Conservation (phyloP, 2,329 filamentous ascomycete species). For the Purpureocillium takamizusanense region DNA sequence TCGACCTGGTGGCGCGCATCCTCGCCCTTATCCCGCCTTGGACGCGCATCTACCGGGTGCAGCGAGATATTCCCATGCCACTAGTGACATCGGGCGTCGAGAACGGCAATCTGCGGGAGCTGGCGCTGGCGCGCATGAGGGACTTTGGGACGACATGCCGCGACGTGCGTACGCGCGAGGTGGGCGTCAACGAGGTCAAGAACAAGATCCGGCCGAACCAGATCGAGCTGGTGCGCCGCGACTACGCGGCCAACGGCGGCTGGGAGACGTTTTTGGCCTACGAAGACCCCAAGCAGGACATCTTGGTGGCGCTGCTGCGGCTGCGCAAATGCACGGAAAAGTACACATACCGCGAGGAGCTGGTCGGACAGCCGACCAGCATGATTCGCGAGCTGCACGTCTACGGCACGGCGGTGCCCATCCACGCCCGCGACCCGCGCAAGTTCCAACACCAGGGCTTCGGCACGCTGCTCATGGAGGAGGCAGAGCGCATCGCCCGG, state of each 20-base stretch:
- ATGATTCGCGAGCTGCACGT: conserved; percentile 93
- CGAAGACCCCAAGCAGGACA: conserved; percentile 97
- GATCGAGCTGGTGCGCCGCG: conserved; percentile 85
- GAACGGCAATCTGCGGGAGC: conserved; percentile 89
- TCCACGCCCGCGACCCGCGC: conserved; percentile 86
- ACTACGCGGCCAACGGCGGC: conserved; percentile 90
- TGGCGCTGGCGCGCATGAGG: conserved; percentile 95
- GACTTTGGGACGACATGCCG: conserved; percentile 96
- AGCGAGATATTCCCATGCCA: conserved; percentile 99
- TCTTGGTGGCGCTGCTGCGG: conserved; percentile 82
- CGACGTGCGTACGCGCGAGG: conserved; percentile 91
- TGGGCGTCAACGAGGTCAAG: conserved; percentile 98
- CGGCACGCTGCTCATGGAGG: conserved; percentile 93
- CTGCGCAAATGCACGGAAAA: conserved; percentile 84
- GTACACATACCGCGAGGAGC: conserved; percentile 85
- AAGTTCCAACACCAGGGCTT: conserved; percentile 99
- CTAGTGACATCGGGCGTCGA: conserved; percentile 97
- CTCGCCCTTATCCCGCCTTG: conserved; percentile 89
- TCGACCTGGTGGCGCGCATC: conserved; percentile 94
- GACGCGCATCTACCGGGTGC: conserved; percentile 97
- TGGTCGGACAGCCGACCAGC: conserved; percentile 78
- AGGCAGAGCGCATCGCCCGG: conserved; percentile 88
- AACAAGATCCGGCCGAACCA: conserved; percentile 96
- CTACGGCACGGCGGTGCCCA: conserved; percentile 93
- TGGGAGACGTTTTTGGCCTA: conserved; percentile 99